A percentile compares a stretch with the other conserved stretches of the same genome.
These are phyloP conservation scores for Rhizopus arrhizus DNA, from an alignment of 371 early-diverging fungal genomes.

Conservation along the genomic window DNA sequence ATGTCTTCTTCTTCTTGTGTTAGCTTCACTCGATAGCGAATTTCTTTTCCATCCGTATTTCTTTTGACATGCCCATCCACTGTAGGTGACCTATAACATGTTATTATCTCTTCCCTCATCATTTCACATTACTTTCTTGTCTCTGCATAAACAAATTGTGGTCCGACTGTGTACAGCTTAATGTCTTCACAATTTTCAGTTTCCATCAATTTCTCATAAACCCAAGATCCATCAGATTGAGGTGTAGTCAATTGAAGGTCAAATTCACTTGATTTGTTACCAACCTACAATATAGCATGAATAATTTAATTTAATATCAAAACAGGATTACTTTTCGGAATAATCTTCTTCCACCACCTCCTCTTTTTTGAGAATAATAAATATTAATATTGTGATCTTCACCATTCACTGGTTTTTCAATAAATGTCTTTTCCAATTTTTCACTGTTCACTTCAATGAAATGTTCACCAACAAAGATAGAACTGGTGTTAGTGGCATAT, in stretches of 20 bases:
- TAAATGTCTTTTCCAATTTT: constrained; percentile 89
- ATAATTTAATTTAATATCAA: neutral
- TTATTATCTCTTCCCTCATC: neutral
- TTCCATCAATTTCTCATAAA: constrained; percentile 95
- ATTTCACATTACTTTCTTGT: constrained; percentile 80
- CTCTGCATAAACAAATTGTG: constrained; percentile 92
- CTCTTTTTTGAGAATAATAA: constrained; percentile 81
- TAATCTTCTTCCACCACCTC: constrained; percentile 91
- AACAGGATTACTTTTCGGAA: constrained; percentile 83
- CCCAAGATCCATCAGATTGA: constrained; percentile 81
- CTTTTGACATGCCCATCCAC: constrained; percentile 97
- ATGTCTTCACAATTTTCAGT: constrained; percentile 96
- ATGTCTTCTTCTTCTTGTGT: constrained; percentile 82
- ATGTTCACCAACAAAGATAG: constrained; percentile 49
- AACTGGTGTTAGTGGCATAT: constrained; percentile 30
- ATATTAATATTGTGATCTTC: constrained; percentile 98
- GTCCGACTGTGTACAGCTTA: constrained; percentile 96
- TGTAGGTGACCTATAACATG: constrained; percentile 83
- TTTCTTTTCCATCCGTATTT: constrained; percentile 97
- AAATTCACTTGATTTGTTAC: constrained; percentile 95
- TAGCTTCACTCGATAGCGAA: constrained; percentile 87
- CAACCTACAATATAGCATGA: constrained; percentile 54
- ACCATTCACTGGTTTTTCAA: constrained; percentile 96
- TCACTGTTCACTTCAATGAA: constrained; percentile 74
- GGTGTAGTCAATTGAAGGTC: constrained; percentile 68